Percentiles rank a stretch among this genome's conserved stretches.
Conservation (phyloP, 495 filamentous ascomycete genomes). For the Halenospora varia region DNA sequence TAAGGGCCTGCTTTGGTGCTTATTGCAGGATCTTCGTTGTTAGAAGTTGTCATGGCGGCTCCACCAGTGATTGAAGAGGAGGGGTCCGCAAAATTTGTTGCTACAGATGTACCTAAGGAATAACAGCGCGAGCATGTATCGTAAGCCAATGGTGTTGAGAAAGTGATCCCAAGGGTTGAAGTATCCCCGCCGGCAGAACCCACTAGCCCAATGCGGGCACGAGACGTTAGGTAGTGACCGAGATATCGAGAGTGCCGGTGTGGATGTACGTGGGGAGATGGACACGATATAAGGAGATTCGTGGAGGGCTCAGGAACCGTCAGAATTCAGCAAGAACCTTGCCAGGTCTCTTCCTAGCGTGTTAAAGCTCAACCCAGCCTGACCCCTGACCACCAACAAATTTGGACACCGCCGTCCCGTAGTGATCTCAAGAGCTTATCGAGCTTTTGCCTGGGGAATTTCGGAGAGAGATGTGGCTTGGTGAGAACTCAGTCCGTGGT, state of each 20-base stretch:
- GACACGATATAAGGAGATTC: neutral
- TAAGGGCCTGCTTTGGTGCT: neutral
- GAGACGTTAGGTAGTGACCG: neutral
- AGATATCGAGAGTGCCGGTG: neutral
- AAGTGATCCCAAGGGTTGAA: neutral
- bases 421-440: slow-evolving; percentile 13
- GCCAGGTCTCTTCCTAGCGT: neutral
- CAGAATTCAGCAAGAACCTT: neutral
- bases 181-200: neutral
- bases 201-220: neutral
- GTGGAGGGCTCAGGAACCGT: neutral
- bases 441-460: neutral
- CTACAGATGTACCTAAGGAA: neutral
- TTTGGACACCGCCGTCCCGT: slow-evolving; percentile 3
- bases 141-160: neutral
- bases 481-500: neutral
- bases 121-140: neutral
- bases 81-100: neutral
- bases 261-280: neutral
- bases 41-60: slow-evolving; percentile 15
- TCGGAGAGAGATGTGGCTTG: neutral
- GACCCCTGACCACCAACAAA: neutral
- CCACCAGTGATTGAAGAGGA: neutral
- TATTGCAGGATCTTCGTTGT: neutral
- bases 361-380: neutral